Conservation (phyloP, 2,329 filamentous ascomycete genomes). For the Cercospora nicotianae region DNA sequence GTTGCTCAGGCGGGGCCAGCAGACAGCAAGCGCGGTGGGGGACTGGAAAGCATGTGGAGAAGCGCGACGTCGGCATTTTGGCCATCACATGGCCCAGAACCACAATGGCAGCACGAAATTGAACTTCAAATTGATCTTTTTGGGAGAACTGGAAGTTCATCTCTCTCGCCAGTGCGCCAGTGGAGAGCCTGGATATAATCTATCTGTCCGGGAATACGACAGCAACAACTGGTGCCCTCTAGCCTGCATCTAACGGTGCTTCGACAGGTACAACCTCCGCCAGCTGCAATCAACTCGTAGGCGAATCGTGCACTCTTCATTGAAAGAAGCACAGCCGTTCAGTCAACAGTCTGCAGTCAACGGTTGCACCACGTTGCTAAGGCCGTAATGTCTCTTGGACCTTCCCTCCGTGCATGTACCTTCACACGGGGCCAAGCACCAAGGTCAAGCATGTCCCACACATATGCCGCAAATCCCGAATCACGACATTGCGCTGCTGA, state of each 20-base stretch:
- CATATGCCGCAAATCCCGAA: constrained; percentile 7
- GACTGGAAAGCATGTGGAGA: neutral
- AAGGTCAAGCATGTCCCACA: neutral
- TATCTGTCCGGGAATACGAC: neutral
- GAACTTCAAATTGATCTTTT: neutral
- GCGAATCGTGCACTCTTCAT: neutral
- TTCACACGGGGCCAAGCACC: neutral
- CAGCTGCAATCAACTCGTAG: neutral
- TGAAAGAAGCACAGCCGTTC: neutral
- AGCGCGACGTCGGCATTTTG: neutral
- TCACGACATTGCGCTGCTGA: constrained; percentile 7
- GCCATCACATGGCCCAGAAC: neutral
- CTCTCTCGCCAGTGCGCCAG: neutral
- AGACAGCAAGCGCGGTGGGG: neutral
- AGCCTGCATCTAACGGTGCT: neutral
- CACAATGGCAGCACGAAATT: neutral
- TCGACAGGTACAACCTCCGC: neutral
- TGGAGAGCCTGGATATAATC: neutral
- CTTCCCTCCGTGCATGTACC: neutral
- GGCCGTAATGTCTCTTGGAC: neutral
- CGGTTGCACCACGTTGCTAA: neutral
- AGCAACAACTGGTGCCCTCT: neutral
- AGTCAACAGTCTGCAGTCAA: neutral
- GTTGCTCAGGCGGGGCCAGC: neutral
- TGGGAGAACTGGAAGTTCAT: neutral